phyloP scores from a whole-genome alignment of 768 basidiomycete species.

The Rossbeevera mucosa region DNA sequence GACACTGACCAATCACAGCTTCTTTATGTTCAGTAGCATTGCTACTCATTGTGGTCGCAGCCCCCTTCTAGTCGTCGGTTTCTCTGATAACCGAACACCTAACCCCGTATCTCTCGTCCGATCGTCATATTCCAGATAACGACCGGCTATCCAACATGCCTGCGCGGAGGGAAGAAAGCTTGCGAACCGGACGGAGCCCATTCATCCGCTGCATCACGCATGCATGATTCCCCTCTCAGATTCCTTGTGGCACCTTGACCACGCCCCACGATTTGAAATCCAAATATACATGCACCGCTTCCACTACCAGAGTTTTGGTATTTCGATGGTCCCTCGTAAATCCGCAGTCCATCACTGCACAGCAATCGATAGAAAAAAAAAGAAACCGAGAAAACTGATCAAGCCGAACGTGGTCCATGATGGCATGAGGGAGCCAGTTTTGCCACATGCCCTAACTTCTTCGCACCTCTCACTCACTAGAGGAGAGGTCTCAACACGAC shows the following conservation, averaged over 20 bases:
- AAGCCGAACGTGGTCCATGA: not conserved
- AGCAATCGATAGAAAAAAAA: not conserved
- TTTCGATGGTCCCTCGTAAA: not conserved
- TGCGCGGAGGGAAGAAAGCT: not conserved
- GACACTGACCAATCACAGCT: not conserved
- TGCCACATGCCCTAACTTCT: not conserved
- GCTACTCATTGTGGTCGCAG: not conserved
- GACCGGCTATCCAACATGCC: not conserved
- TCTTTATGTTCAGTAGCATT: not conserved
- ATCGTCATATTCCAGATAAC: slow-evolving; percentile 4
- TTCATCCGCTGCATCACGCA: not conserved
- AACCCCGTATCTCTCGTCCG: not conserved
- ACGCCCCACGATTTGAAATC: not conserved
- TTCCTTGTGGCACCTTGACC: not conserved
- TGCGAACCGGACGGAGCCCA: not conserved
- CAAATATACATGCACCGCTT: not conserved
- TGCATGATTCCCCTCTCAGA: not conserved
- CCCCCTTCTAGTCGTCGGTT: not conserved
- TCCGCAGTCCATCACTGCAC: not conserved
- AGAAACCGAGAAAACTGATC: not conserved
- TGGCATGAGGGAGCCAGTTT: not conserved
- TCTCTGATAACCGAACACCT: not conserved
- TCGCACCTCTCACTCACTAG: not conserved
- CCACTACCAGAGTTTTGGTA: not conserved
- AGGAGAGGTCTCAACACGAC: not conserved